Percentiles rank a stretch among this genome's conserved stretches.
phyloP scores from a whole-genome alignment of 306 rosid genomes.

The Citrullus amarus region DNA sequence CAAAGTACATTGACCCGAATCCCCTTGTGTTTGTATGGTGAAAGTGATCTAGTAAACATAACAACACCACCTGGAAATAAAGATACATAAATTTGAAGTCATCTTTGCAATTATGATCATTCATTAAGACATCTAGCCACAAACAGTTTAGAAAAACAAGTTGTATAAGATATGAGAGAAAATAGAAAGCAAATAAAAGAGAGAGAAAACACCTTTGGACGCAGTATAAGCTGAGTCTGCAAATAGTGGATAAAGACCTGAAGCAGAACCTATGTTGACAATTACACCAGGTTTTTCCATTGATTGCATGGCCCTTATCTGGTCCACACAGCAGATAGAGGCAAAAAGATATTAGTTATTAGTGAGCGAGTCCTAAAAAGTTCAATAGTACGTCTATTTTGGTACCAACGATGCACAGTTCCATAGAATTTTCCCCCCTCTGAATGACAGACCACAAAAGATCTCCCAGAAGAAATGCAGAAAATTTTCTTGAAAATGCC shows the following conservation, averaged over 20 bases:
- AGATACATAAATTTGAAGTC: background rate
- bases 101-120: background rate
- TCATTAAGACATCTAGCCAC: background rate
- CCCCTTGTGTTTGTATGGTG: slow-evolving; percentile 46
- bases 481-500: background rate
- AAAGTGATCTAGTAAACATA: slow-evolving; percentile 77
- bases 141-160: background rate
- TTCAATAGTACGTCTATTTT: background rate
- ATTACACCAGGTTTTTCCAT: slow-evolving; percentile 62
- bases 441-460: background rate
- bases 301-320: slow-evolving; percentile 69
- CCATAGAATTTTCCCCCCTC: background rate
- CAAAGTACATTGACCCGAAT: slow-evolving; percentile 90
- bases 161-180: background rate
- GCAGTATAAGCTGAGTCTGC: slow-evolving; percentile 55
- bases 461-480: background rate
- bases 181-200: background rate
- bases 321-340: slow-evolving; percentile 20
- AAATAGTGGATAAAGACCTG: slow-evolving; percentile 83
- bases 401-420: background rate
- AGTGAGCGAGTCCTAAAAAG: background rate
- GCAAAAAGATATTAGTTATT: slow-evolving; percentile 7
- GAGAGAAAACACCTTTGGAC: slow-evolving; percentile 62
- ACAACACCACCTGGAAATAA: slow-evolving; percentile 65
- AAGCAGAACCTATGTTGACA: slow-evolving; percentile 80